Base-by-base conservation (phyloP, 805 yeast genomes). In the Ogataea populi-albae region DNA sequence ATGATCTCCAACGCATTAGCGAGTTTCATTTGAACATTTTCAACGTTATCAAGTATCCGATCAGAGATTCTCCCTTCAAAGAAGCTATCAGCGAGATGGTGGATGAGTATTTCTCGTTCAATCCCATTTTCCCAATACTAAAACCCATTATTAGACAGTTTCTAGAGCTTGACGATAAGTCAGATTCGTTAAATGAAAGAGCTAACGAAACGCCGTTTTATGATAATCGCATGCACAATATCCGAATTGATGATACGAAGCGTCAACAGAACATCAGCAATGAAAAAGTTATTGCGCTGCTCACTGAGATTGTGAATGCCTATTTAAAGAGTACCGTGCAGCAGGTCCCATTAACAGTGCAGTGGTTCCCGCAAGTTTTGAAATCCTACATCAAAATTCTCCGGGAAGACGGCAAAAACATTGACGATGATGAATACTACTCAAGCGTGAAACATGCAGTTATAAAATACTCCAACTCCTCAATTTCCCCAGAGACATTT, bases 51-150 rank as follows among this genome's bases (percentile, higher is more conserved):
- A 48, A 49, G 30, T 47, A 32, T 29, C 38, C 50, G 4, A 32
- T 42, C 2, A 33, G 40, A 17, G 17, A 30, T 16, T 27, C 37
- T 7, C 18, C 17, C 3, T n/a, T 35, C 12, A 22, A 28, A 15
- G 35, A 30, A 1, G 20, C 27, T 4, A 20, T 43, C 3, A 38
- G 24, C 20, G 33, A 18, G 3, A 22, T 33, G 9, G 42, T 58
- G 7, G 54, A 52, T n/a, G 43, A 47, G 1, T 57, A 43, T 33
- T 50, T 42, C 34, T 43, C 46, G 1, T 29, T 45, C 16, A 41
- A 50, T 19, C 63, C 63, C 1, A 46, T 58, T 0, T 37, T 58
- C 4, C 57, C 62, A 1, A 46, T 55, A 5, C 22, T 58, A 16
- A 41, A 37, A 30, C 56, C 54, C 3, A 37, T 50, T 7, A 43